Conservation (phyloP, 345 rosid species). For the Populus tremula region DNA sequence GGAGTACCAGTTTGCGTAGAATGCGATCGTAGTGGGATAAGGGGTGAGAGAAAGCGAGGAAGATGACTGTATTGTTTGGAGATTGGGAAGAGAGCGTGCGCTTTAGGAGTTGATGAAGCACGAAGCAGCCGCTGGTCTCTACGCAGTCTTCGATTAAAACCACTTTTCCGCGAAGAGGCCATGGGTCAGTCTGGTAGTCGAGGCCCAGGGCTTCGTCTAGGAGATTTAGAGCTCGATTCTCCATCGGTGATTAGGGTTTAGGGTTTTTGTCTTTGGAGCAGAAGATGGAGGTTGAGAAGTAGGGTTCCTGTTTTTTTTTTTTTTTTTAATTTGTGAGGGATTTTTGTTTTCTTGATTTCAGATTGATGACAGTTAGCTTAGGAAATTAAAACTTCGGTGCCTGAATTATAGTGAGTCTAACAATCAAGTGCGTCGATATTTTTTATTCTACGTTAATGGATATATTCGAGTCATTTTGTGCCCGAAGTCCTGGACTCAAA, state of each 20-base stretch:
- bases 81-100: conserved; percentile 55
- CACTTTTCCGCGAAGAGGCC: conserved; percentile 51
- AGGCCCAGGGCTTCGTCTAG: conserved; percentile 69
- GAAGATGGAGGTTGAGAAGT: too few species aligned
- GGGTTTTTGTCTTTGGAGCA: not conserved
- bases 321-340: too few species aligned
- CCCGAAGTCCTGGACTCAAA: too few species aligned
- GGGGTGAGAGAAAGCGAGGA: conserved; percentile 73
- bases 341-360: too few species aligned
- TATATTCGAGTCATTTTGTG: too few species aligned
- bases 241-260: conserved; percentile 4
- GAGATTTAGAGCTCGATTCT: conserved; percentile 36
- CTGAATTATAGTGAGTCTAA: too few species aligned
- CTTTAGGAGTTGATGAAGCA: conserved; percentile 77
- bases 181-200: conserved; percentile 35
- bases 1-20: conserved; percentile 20
- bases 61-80: conserved; percentile 42
- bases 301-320: too few species aligned
- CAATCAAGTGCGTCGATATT: too few species aligned
- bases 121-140: conserved; percentile 78
- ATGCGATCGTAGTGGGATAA: conserved; percentile 83
- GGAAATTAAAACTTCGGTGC: too few species aligned
- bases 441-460: too few species aligned
- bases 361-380: too few species aligned
- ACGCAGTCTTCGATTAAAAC: conserved; percentile 69